phyloP scores from a whole-genome alignment of 306 rosid species.

The Sesbania bispinosa region DNA sequence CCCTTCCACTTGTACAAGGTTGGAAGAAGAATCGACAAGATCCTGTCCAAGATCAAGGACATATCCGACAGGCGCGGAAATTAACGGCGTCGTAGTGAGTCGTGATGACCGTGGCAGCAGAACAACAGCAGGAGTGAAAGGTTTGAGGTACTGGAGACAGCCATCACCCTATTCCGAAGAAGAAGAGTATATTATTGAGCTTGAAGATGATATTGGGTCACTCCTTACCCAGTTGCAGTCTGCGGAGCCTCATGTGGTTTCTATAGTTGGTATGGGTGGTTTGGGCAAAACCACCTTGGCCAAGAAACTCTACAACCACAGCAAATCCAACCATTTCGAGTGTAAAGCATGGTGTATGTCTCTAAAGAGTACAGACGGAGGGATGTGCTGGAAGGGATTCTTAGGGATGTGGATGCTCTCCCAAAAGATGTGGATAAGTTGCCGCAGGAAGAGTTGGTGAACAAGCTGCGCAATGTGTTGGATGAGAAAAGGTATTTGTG shows the following conservation, averaged over 20 bases:
- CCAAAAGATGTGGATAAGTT: background rate
- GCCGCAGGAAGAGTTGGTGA: conserved; percentile 33
- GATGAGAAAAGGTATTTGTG: conserved; percentile 39
- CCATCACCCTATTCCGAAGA: conserved; percentile 32
- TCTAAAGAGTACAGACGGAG: conserved; percentile 38
- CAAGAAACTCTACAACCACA: conserved; percentile 32
- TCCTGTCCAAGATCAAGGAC: conserved; percentile 18
- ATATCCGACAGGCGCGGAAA: conserved; percentile 24
- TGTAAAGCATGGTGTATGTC: conserved; percentile 41
- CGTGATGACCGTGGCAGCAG: background rate
- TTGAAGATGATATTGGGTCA: conserved; percentile 28
- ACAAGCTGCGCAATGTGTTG: conserved; percentile 22
- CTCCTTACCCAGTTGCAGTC: conserved; percentile 19
- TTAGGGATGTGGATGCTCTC: conserved; percentile 29
- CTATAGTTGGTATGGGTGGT: conserved; percentile 52
- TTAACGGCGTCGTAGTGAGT: conserved; percentile 22
- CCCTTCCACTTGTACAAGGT: conserved; percentile 14
- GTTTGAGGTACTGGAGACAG: conserved; percentile 39
- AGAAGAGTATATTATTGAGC: conserved; percentile 45
- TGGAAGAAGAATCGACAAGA: background rate
- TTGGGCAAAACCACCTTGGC: conserved; percentile 41
- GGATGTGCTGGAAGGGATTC: conserved; percentile 37
- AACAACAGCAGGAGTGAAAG: background rate
- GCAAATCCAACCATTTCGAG: conserved; percentile 28
- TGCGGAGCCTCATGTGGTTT: conserved; percentile 29